Evolutionary conservation across 257 asterid species (phyloP), one percentile per base, ranked within the genome.

Genomic region (Galeopsis tetrahit): DNA sequence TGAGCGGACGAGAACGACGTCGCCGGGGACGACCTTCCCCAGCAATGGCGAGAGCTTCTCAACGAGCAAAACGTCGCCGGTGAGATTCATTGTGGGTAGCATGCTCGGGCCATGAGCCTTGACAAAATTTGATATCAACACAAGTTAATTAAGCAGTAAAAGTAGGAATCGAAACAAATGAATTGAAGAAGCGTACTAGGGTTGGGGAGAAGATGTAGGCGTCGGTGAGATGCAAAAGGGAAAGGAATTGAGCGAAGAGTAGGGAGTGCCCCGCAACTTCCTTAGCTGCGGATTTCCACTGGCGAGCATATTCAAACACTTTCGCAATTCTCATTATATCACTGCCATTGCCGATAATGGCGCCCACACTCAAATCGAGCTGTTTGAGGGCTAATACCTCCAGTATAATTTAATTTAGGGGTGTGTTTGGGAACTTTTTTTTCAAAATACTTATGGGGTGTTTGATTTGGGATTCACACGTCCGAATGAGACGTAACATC

Each of bases 31-130:
- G 78, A 94, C 82, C 82, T 71, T 91, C 75, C 90, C 93, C 69
- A 94, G 74, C 79, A 82, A 68, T 3, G 85, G 87, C 49, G 97
- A 91, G 72, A 94, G 73, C 79, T 88, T 93, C 53, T 94, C 99
- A 2, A 84, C 86, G 56, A 94, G 78, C 68, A 91, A 53, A 64
- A 94, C 96, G 76, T 94, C 99, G 52, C 99, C 99, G 28, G 98
- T 85, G 69, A 94, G 64, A 77, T 94, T 94, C 89, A 94, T 33
- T 1, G 98, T 89, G 42, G 99, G 99, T 1, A 94, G 85, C 99
- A 94, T 93, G 82, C 97, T 91, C 52, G 99, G 96, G 13, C 99
- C 99, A 70, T 87, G 88, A 32, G 87, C 98, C 98, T 92, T 44
- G 60, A 67, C 13, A 36, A 55, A 74, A 79, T 21, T 32, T 15